A percentile compares a stretch with the other conserved stretches of the same genome.
These are phyloP conservation scores for Lolium multiflorum DNA, from an alignment of 176 grass and related monocot species.

Conservation along the genomic window DNA sequence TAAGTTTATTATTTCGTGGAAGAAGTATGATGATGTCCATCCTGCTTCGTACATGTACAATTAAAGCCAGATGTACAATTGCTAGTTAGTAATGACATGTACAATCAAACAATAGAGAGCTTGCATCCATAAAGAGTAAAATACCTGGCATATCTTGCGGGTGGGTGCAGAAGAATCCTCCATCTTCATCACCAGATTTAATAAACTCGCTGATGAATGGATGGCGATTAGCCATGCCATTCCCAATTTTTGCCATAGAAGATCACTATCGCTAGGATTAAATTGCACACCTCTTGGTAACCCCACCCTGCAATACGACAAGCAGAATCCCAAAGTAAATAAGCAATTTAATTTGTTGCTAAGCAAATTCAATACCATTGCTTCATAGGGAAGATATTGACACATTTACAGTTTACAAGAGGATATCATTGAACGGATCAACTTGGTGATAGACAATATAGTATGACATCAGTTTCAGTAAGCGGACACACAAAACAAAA, in stretches of 20 bases:
- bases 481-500: not conserved
- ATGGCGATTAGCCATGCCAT: slow-evolving; percentile 56
- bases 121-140: no score
- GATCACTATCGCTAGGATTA: slow-evolving; percentile 71
- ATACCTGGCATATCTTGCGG: no score
- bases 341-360: not conserved
- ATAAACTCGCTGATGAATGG: slow-evolving; percentile 83
- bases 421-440: not conserved
- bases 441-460: not conserved
- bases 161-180: slow-evolving; percentile 42
- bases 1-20: no score
- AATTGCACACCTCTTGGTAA: slow-evolving; percentile 83
- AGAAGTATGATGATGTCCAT: no score
- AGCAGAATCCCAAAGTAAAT: slow-evolving; percentile 33
- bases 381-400: not conserved
- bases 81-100: no score
- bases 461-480: not conserved
- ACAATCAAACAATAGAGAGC: no score
- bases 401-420: not conserved
- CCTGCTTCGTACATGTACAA: no score
- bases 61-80: no score
- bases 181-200: slow-evolving; percentile 52
- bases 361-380: not conserved
- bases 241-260: slow-evolving; percentile 80
- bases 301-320: slow-evolving; percentile 57